phyloP scores from a whole-genome alignment of 2,329 filamentous ascomycete species.

The Ciborinia camelliae region DNA sequence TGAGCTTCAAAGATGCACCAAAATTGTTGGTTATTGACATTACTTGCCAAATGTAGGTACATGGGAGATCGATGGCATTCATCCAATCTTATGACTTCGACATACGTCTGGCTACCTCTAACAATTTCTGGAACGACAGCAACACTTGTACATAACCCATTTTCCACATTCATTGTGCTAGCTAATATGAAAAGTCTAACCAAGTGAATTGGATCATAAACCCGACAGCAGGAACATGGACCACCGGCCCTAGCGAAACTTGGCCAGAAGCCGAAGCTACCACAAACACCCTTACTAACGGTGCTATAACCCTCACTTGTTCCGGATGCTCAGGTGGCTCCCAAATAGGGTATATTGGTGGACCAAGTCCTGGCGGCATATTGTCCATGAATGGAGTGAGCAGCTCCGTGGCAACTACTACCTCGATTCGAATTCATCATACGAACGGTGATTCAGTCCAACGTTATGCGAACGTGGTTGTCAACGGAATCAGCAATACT shows the following conservation, averaged over 20 bases:
- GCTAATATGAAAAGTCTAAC: constrained; percentile 40
- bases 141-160: constrained; percentile 38
- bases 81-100: constrained; percentile 56
- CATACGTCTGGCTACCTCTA: constrained; percentile 64
- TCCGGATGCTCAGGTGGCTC: constrained; percentile 48
- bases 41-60: constrained; percentile 46
- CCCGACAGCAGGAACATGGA: constrained; percentile 44
- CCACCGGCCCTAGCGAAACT: constrained; percentile 45
- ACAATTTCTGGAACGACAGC: constrained; percentile 51
- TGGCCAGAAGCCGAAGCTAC: constrained; percentile 51
- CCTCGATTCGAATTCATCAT: constrained; percentile 54
- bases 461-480: constrained; percentile 51
- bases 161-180: neutral
- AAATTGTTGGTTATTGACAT: neutral
- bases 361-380: constrained; percentile 42
- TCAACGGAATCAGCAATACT: constrained; percentile 51
- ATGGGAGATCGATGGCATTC: constrained; percentile 65
- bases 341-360: constrained; percentile 55
- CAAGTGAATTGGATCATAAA: constrained; percentile 54
- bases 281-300: constrained; percentile 41
- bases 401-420: constrained; percentile 44
- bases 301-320: constrained; percentile 48
- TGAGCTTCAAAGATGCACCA: neutral
- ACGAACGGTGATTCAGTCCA: constrained; percentile 53
- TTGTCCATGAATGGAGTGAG: constrained; percentile 48